phyloP scores from a whole-genome alignment of 2,329 filamentous ascomycete genomes.

The Epicoccum nigrum region DNA sequence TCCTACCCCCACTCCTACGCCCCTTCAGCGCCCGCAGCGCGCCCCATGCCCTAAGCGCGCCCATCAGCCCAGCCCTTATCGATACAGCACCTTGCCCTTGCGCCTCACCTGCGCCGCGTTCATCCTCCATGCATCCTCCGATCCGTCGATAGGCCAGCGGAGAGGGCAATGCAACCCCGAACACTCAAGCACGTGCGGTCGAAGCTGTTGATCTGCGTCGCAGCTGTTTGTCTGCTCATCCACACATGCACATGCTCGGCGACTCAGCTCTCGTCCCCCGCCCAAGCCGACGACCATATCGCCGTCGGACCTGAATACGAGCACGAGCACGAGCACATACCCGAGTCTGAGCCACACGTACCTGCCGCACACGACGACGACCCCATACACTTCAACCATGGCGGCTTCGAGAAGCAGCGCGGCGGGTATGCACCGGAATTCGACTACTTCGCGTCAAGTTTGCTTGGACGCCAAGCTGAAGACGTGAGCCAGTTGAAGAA shows the following conservation, averaged over 20 bases:
- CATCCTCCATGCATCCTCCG: constrained; percentile 26
- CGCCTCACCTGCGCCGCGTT: constrained; percentile 24
- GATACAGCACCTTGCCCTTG: constrained; percentile 19
- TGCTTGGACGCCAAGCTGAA: constrained; percentile 65
- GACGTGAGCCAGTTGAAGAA: constrained; percentile 62
- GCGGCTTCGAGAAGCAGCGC: constrained; percentile 34
- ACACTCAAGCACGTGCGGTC: constrained; percentile 73
- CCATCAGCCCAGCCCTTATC: constrained; percentile 8
- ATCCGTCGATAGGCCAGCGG: constrained; percentile 29
- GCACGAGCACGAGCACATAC: constrained; percentile 19
- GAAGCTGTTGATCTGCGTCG: constrained; percentile 71
- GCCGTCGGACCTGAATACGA: no score
- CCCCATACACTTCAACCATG: constrained; percentile 46
- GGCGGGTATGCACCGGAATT: constrained; percentile 66
- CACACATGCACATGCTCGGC: constrained; percentile 68
- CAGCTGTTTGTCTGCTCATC: constrained; percentile 65
- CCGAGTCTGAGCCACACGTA: constrained; percentile 40
- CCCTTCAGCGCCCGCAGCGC: not conserved
- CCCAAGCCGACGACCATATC: constrained; percentile 64
- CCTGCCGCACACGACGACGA: constrained; percentile 53
- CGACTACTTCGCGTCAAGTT: constrained; percentile 63
- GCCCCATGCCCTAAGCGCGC: constrained; percentile 11
- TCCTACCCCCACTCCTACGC: not conserved
- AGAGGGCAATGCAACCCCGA: constrained; percentile 50
- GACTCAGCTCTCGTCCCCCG: constrained; percentile 61